Evolutionary conservation across 1,284 basidiomycete genomes (phyloP).

Genomic region (Apiotrichum gamsii): DNA sequence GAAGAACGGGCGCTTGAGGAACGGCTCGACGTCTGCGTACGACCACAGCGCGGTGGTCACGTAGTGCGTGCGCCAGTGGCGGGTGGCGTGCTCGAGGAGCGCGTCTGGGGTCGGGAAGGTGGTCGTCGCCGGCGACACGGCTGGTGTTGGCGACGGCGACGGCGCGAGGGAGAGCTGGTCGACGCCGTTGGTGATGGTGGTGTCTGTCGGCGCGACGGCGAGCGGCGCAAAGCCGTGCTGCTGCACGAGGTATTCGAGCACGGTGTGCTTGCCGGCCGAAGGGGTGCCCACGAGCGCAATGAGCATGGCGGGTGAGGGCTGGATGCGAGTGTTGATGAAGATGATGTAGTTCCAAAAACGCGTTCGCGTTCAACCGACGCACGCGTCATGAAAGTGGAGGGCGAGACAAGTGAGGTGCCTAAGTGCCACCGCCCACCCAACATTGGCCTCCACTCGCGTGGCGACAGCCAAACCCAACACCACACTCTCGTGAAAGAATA

Average conservation of each 20-base stretch:
- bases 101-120: constrained; percentile 54
- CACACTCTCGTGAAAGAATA: too few species aligned
- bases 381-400: not conserved
- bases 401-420: too few species aligned
- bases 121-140: not conserved
- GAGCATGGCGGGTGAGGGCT: constrained; percentile 53
- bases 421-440: too few species aligned
- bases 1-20: constrained; percentile 85
- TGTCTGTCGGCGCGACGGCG: constrained; percentile 23
- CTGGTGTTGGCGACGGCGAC: not conserved
- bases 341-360: not conserved
- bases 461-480: too few species aligned
- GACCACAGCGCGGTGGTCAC: constrained; percentile 71
- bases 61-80: constrained; percentile 70
- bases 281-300: constrained; percentile 81
- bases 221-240: constrained; percentile 50
- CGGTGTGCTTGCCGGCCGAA: constrained; percentile 69
- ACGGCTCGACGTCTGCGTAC: constrained; percentile 57
- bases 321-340: not conserved
- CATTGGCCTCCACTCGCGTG: too few species aligned
- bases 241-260: constrained; percentile 64
- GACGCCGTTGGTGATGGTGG: constrained; percentile 3
- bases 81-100: constrained; percentile 71
- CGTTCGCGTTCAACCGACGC: not conserved
- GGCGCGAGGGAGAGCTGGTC: not conserved